Base-by-base conservation (phyloP, 1,284 basidiomycete species). In the Vanrija humicola region DNA sequence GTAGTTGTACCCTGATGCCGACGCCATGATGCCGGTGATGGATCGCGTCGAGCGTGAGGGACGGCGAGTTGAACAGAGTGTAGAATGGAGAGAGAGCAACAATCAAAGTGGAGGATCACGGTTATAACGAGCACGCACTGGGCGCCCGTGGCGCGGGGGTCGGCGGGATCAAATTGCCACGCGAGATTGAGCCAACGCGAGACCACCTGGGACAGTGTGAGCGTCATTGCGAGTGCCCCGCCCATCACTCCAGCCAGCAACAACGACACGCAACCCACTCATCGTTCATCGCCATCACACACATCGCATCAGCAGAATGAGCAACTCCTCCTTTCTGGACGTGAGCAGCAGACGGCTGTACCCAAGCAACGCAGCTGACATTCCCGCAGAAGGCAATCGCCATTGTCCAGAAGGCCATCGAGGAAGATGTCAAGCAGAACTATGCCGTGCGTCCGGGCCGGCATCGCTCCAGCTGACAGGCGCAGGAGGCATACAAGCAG, bases 361-460 rank as follows among this genome's bases (percentile, higher is more conserved):
- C 10, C 15, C 16, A 15, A 18, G n/a, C 19, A 8, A 14, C 9
- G 3, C 26, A 18, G 50, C 58, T 61, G 38, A 48, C 53, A 26
- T 15, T 38, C 44, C 46, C 44, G 40, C 68, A 98, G 93, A 88
- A 88, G 75, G 95, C 94, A 38, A 93, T 98, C 70, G 89, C 92
- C 70, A 86, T 97, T 61, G 93, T 98, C 44, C 90, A 95, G 78
- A 84, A 86, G 66, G 95, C 95, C 52, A 97, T 98, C 74, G 93
- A 97, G 64, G 89, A 91, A 66, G 95, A 98, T 79, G 83, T 84
- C 64, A 93, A 93, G 75, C 88, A 90, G 77, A 91, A 97, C 78
- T 98, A 97, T 78, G 79, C 64, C 48, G 69, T 72, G 55, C 19
- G 69, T 72, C 26, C 18, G 16, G 25, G 15, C 2, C 9, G 16